Base-by-base conservation (phyloP, 805 yeast species). In the Cyberlindnera lachancei region DNA sequence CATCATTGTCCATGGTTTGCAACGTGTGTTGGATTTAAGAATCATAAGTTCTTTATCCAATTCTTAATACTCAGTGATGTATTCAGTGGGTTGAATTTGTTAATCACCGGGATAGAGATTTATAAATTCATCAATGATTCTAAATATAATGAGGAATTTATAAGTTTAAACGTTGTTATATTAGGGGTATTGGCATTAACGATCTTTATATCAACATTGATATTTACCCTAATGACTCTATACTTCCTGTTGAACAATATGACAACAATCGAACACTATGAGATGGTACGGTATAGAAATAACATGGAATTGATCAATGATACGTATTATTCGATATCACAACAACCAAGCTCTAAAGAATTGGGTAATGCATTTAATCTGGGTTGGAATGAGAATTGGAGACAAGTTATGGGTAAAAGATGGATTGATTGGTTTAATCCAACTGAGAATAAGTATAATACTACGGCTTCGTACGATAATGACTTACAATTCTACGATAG, bases 1-100 rank as follows among this genome's bases (percentile, higher is more conserved):
- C 96, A 87, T 53, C 96, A 87, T 58, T 79, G 80, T 40, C 96
- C 96, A 0, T 90, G 97, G 97, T 86, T 87, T 55, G 79, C 94
- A 2, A 65, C 75, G 5, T 88, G 96, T 55, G 72, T 90, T 36
- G 97, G 97, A 0, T 80, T 73, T 56, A 60, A 61, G 18, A 90
- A 90, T 56, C 87, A 83, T 42, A 82, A 86, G 57, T 73, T 64
- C 52, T 90, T 88, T 50, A 53, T 85, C 18, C 95, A 86, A 52
- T 81, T 82, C 50, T 55, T 87, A 33, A 27, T 66, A 6, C 77
- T 78, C 47, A 61, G 73, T 3, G 58, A 75, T 3, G 18, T 68
- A 0, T 77, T 71, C 46, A 53, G 79, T 1, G 36, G 56, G 2
- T 34, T 67, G 9, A 64, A 74, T 7, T 56, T 70, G 11, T 16